Evolutionary conservation across 129 eudicot genomes (phyloP).

Genomic region (Flaveria trinervia): DNA sequence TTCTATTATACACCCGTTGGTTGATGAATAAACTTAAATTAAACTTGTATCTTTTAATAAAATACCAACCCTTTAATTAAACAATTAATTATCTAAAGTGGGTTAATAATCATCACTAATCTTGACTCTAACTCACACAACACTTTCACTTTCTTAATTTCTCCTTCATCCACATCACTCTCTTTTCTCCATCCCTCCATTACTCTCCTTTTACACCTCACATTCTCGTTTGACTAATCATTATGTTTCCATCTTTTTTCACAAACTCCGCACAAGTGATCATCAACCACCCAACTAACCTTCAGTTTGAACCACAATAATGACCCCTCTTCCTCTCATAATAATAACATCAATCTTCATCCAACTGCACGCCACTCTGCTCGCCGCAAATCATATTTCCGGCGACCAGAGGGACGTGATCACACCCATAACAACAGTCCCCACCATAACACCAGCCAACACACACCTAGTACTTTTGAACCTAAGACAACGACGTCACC

Average conservation of each 20-base stretch:
- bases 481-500: constrained; percentile 45
- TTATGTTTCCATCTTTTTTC: constrained; percentile 9
- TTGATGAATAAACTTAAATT: not conserved
- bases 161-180: constrained; percentile 43
- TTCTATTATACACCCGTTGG: too few relatives aligned
- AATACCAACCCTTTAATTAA: not conserved
- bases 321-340: constrained; percentile 27
- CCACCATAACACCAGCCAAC: constrained; percentile 65
- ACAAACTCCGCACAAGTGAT: constrained; percentile 6
- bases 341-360: constrained; percentile 23
- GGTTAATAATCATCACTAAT: constrained; percentile 22
- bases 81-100: constrained; percentile 27
- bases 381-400: constrained; percentile 15
- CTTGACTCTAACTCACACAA: constrained; percentile 16
- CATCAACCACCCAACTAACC: constrained; percentile 8
- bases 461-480: constrained; percentile 42
- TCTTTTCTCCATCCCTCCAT: constrained; percentile 30
- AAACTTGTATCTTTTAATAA: not conserved
- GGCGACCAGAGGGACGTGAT: constrained; percentile 54
- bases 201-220: constrained; percentile 42
- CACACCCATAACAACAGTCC: constrained; percentile 83
- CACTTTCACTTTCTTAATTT: constrained; percentile 34
- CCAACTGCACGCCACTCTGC: not conserved
- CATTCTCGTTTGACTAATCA: constrained; percentile 30
- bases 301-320: constrained; percentile 10